Conservation (phyloP, 148 eudicot genomes). For the Camellia japonica region DNA sequence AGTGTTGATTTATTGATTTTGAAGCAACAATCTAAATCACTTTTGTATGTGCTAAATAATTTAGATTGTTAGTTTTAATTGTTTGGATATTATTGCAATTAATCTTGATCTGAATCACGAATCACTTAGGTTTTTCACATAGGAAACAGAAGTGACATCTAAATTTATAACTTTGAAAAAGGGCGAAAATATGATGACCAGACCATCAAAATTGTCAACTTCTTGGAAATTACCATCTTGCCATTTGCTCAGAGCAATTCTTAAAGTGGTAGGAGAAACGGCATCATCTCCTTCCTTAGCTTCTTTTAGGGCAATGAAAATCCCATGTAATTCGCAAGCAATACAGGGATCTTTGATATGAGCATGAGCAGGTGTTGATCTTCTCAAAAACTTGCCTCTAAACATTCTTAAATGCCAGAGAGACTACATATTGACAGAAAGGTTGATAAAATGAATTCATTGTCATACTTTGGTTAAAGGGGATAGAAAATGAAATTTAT, state of each 20-base stretch:
- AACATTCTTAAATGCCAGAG: too few species aligned
- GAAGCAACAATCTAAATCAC: too few species aligned
- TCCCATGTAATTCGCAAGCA: conserved; percentile 64
- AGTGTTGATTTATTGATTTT: too few species aligned
- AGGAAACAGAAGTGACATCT: not conserved
- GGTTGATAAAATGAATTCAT: too few species aligned
- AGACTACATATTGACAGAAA: too few species aligned
- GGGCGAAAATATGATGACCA: not conserved
- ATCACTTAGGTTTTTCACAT: not conserved
- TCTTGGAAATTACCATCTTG: conserved; percentile 61
- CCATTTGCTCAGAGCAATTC: conserved; percentile 71
- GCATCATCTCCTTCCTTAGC: conserved; percentile 45
- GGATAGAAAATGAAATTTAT: not conserved
- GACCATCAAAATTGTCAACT: conserved; percentile 22
- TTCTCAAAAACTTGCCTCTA: conserved; percentile 59
- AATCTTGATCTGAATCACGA: too few species aligned
- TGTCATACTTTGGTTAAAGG: not conserved
- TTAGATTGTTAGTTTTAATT: too few species aligned
- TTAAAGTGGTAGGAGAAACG: conserved; percentile 60
- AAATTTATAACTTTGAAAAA: not conserved
- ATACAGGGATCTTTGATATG: conserved; percentile 89
- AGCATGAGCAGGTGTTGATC: conserved; percentile 51
- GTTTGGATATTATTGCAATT: too few species aligned
- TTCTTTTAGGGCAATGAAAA: conserved; percentile 55
- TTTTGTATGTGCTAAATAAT: too few species aligned